These are phyloP conservation scores for Neofusicoccum kwambonambiense DNA, from an alignment of 2,329 filamentous ascomycete species.

Conservation along the genomic window DNA sequence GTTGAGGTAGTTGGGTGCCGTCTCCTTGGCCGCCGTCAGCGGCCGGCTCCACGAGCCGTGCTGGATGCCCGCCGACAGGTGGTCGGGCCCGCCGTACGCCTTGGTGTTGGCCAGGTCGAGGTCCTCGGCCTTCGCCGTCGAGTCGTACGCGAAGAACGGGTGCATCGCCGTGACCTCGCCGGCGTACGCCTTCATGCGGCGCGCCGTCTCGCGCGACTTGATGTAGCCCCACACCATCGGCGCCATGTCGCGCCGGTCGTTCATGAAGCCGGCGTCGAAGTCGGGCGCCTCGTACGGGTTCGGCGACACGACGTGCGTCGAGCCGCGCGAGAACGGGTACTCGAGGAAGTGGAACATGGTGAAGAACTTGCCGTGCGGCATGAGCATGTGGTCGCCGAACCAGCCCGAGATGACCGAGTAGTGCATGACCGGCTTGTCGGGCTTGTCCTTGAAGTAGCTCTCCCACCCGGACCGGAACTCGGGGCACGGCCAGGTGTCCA, in stretches of 20 bases:
- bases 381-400: constrained; percentile 54
- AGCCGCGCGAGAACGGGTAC: constrained; percentile 73
- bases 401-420: constrained; percentile 67
- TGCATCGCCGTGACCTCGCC: constrained; percentile 66
- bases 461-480: constrained; percentile 76
- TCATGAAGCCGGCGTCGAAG: constrained; percentile 83
- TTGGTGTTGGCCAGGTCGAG: constrained; percentile 75
- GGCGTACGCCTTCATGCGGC: constrained; percentile 74
- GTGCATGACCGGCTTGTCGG: constrained; percentile 85
- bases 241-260: constrained; percentile 79
- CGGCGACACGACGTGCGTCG: constrained; percentile 67
- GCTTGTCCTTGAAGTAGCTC: constrained; percentile 79
- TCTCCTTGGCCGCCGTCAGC: constrained; percentile 54
- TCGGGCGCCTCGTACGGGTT: constrained; percentile 73
- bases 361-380: constrained; percentile 77
- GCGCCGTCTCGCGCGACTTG: constrained; percentile 76
- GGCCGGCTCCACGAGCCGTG: constrained; percentile 68
- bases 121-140: constrained; percentile 67
- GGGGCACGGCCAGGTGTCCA: constrained; percentile 71
- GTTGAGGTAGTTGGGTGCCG: constrained; percentile 56
- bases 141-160: constrained; percentile 71
- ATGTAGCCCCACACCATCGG: constrained; percentile 80
- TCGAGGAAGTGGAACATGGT: constrained; percentile 81
- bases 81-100: constrained; percentile 69
- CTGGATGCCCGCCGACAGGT: constrained; percentile 68